These are phyloP conservation scores for Solanum raphanifolium DNA, from an alignment of 257 asterid species.

Conservation along the genomic window DNA sequence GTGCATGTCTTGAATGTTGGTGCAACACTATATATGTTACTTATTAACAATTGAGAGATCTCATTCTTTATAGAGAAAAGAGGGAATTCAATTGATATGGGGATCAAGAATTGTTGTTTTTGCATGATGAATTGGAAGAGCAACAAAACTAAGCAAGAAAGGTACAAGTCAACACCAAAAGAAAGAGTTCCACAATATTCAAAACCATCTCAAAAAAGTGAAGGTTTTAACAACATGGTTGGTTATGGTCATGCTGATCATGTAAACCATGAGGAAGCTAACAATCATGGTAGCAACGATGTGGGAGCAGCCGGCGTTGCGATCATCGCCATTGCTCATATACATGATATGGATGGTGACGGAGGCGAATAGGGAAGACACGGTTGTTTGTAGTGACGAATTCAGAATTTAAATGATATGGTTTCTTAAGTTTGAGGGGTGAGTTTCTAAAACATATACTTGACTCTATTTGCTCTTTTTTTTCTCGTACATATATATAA, in stretches of 20 bases:
- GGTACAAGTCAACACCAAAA: neutral
- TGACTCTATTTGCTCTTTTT: neutral
- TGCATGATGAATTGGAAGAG: neutral
- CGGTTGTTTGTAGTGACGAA: neutral
- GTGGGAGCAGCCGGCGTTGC: neutral
- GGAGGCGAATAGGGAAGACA: constrained; percentile 5
- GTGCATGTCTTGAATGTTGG: neutral
- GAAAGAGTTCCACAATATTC: neutral
- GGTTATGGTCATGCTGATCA: neutral
- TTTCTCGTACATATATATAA: neutral
- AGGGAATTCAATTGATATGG: neutral
- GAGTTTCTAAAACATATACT: neutral
- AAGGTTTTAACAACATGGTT: neutral
- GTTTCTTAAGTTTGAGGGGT: neutral
- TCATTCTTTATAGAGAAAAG: neutral
- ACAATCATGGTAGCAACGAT: neutral
- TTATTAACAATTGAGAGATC: neutral
- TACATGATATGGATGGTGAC: neutral
- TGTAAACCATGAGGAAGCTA: neutral
- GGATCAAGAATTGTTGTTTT: neutral
- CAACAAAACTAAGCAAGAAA: neutral
- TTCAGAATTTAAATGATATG: neutral
- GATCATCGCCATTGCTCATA: neutral
- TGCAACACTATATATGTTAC: neutral
- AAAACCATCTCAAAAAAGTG: neutral